Percentiles rank a stretch among this genome's conserved stretches.
These are phyloP conservation scores for Crithidia fasciculata DNA, from an alignment of 208 protist species.

Conservation along the genomic window DNA sequence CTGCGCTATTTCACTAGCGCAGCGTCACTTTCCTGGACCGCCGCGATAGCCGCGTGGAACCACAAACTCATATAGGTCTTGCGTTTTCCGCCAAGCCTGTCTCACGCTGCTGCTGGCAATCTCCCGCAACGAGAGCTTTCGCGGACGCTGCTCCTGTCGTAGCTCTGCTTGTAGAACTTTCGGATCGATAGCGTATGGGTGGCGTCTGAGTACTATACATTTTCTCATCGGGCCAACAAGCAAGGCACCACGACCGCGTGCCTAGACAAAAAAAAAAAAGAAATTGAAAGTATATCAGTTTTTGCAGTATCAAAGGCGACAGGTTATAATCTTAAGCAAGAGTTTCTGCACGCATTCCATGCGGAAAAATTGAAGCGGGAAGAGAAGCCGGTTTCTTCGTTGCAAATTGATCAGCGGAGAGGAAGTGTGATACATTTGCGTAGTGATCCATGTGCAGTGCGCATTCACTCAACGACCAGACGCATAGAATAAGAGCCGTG, in stretches of 20 bases:
- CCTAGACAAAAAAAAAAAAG: background rate
- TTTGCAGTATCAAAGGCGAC: too few relatives aligned
- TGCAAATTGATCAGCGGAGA: too few relatives aligned
- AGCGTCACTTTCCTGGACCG: constrained; percentile 37
- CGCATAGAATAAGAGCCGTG: too few relatives aligned
- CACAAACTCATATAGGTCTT: constrained; percentile 35
- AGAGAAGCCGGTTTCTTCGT: too few relatives aligned
- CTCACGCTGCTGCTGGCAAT: constrained; percentile 23
- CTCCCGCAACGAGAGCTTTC: constrained; percentile 21
- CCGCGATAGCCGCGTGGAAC: constrained; percentile 41
- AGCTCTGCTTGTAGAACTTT: constrained; percentile 30
- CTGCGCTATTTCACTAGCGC: too few relatives aligned
- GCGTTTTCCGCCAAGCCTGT: constrained; percentile 43
- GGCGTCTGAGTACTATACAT: constrained; percentile 10
- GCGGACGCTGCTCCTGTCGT: constrained; percentile 23
- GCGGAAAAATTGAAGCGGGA: too few relatives aligned
- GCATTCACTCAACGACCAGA: too few relatives aligned
- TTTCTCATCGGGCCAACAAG: background rate
- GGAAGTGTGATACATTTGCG: too few relatives aligned
- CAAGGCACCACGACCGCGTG: too few relatives aligned
- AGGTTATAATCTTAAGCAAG: too few relatives aligned
- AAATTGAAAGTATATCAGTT: background rate
- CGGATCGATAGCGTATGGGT: constrained; percentile 65
- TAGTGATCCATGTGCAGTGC: too few relatives aligned
- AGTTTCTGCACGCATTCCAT: too few relatives aligned